Base-by-base conservation (phyloP, 2,329 filamentous ascomycete species). In the Aspergillus tanneri region DNA sequence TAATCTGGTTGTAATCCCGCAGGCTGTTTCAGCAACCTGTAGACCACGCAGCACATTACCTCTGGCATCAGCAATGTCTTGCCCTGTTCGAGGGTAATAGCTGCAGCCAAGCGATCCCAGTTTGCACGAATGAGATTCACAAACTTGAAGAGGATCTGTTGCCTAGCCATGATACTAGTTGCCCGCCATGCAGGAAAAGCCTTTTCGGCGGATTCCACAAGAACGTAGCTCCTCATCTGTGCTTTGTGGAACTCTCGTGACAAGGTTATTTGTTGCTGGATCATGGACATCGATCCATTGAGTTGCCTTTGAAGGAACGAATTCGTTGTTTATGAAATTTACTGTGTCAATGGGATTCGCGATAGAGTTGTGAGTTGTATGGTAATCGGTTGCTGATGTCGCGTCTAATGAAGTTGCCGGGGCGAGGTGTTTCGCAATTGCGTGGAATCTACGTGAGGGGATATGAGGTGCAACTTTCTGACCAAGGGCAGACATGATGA, bases 121-220 rank as follows among this genome's bases (percentile, higher is more conserved):
- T 86, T 76, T 56, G 82, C 75, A 39, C 82, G 74, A 62, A 86
- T 85, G 66, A 86, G 65, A 23, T 71, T 76, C 22, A 81, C 79
- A 60, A 83, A 84, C 65, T 83, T 83, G 76, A 85, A 85, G 72
- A 85, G 80, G 62, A 85, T 79, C 69, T 84, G 81, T 68, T 85
- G 83, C 46, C 75, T 72, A 53, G 73, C 67, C 49, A 85, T 77
- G 62, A 85, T 70, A 62, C 79, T 83, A 14, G 78, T 84, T 32
- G 77, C 74, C 55, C 73, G 78, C 82, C 82, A 85, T 52, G 72
- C 70, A 24, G 79, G 79, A 70, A 85, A 85, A 2, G 82, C 82
- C 69, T 81, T 81, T 70, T 82, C 69, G 11, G 83, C 83, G 57
- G 80, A 82, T 59, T 77, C 77, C 19, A 84, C 81, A 2, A 3